These are phyloP conservation scores for Geosmithia morbida DNA, from an alignment of 2,329 filamentous ascomycete genomes.

Conservation along the genomic window DNA sequence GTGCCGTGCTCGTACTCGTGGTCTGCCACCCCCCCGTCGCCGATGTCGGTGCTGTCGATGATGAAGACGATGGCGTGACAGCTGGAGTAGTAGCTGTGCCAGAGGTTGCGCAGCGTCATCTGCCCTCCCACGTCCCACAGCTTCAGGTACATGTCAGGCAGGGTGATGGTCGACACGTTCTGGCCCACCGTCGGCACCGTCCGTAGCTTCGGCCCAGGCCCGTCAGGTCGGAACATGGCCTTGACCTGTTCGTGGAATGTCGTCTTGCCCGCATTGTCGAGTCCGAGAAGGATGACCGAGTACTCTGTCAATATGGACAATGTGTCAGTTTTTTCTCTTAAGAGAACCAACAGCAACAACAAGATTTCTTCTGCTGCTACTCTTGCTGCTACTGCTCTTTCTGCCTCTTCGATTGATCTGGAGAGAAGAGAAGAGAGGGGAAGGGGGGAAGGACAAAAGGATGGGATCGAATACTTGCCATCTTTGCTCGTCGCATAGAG, in stretches of 20 bases:
- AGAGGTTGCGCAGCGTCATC: constrained; percentile 73
- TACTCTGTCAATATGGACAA: constrained; percentile 50
- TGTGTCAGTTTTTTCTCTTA: no score
- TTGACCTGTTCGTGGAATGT: constrained; percentile 97
- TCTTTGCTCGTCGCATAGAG: constrained; percentile 94
- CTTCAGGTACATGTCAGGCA: constrained; percentile 93
- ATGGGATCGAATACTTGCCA: no score
- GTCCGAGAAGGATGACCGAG: constrained; percentile 88
- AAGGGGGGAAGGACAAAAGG: constrained; percentile 2
- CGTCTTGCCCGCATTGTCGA: constrained; percentile 97
- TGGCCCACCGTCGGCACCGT: constrained; percentile 96
- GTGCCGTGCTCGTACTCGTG: constrained; percentile 10
- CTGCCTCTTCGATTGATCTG: background rate
- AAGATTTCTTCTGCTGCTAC: no score
- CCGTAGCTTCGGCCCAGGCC: constrained; percentile 53
- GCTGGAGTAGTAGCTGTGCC: constrained; percentile 89
- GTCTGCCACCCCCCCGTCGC: constrained; percentile 52
- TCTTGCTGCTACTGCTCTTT: no score
- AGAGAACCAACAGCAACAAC: no score
- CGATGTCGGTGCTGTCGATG: constrained; percentile 87
- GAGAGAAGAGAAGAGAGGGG: constrained; percentile 3
- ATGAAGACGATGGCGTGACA: constrained; percentile 98
- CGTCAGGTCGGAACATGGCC: constrained; percentile 58
- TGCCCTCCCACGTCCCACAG: constrained; percentile 98
- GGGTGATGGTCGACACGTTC: constrained; percentile 81